phyloP scores from a whole-genome alignment of 164 flowering plant genomes.

The Sedum album region DNA sequence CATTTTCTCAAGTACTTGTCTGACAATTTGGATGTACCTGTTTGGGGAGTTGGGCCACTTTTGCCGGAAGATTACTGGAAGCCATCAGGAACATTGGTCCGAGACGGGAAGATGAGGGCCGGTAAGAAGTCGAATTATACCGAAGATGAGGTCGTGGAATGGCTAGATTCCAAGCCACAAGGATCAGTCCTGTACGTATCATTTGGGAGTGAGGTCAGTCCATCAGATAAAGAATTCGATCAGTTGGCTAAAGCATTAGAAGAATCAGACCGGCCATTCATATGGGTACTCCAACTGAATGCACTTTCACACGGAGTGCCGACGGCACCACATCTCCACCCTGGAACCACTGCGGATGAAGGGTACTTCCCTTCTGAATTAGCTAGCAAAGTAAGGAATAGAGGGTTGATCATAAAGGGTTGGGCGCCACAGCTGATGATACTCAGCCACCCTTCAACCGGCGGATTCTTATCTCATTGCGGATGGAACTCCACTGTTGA shows the following conservation, averaged over 20 bases:
- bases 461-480: conserved; percentile 19
- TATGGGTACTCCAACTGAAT: conserved; percentile 38
- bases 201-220: conserved; percentile 37
- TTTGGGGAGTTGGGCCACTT: conserved; percentile 30
- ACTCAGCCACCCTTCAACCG: conserved; percentile 28
- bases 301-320: conserved; percentile 15
- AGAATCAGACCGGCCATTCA: conserved; percentile 23
- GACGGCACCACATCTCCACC: not conserved
- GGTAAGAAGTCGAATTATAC: conserved; percentile 12
- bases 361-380: conserved; percentile 20
- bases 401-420: conserved; percentile 23
- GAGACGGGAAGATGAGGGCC: conserved; percentile 21
- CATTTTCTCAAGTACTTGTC: conserved; percentile 30
- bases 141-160: conserved; percentile 34
- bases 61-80: conserved; percentile 49
- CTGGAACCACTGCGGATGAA: not conserved
- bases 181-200: conserved; percentile 30
- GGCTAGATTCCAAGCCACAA: conserved; percentile 28
- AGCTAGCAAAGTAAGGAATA: conserved; percentile 13
- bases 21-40: conserved; percentile 24
- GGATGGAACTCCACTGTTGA: conserved; percentile 22
- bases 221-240: conserved; percentile 21
- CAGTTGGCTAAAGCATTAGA: conserved; percentile 23
- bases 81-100: conserved; percentile 19
- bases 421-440: conserved; percentile 16